phyloP scores from a whole-genome alignment of 192 early-diverging fungal species.

The Backusella westeae region DNA sequence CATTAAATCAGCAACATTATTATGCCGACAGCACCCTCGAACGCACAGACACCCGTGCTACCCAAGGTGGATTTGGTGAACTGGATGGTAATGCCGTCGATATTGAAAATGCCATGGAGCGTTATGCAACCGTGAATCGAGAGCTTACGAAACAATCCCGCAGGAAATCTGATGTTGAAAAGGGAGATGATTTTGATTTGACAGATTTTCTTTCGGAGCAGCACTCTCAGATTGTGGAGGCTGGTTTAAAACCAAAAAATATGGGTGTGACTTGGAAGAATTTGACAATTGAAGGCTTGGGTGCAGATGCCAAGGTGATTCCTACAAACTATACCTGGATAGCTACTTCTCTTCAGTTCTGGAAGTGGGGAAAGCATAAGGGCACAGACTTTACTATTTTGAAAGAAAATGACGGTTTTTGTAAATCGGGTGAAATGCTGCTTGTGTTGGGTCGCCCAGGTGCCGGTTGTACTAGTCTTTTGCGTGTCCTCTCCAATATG shows the following conservation, averaged over 20 bases:
- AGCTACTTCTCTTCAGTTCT: conserved; percentile 14
- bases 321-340: conserved; percentile 26
- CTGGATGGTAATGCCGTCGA: conserved; percentile 30
- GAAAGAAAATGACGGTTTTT: conserved; percentile 59
- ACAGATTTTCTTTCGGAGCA: conserved; percentile 36
- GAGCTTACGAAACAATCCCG: conserved; percentile 28
- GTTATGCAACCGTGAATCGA: conserved; percentile 16
- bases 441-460: conserved; percentile 71
- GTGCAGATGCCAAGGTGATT: conserved; percentile 38
- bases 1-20: background rate
- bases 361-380: conserved; percentile 16
- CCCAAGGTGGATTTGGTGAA: conserved; percentile 30
- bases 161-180: conserved; percentile 8
- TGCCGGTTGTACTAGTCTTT: conserved; percentile 62
- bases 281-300: conserved; percentile 37
- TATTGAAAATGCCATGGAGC: conserved; percentile 18
- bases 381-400: conserved; percentile 52
- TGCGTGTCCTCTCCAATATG: conserved; percentile 59
- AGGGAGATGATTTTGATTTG: conserved; percentile 39
- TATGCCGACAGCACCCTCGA: background rate
- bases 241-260: conserved; percentile 44
- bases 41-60: background rate
- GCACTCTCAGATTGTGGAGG: conserved; percentile 17
- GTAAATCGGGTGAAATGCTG: conserved; percentile 72
- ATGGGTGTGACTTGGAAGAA: conserved; percentile 46